phyloP scores from a whole-genome alignment of 257 asterid genomes.

The Nicotiana tomentosiformis region DNA sequence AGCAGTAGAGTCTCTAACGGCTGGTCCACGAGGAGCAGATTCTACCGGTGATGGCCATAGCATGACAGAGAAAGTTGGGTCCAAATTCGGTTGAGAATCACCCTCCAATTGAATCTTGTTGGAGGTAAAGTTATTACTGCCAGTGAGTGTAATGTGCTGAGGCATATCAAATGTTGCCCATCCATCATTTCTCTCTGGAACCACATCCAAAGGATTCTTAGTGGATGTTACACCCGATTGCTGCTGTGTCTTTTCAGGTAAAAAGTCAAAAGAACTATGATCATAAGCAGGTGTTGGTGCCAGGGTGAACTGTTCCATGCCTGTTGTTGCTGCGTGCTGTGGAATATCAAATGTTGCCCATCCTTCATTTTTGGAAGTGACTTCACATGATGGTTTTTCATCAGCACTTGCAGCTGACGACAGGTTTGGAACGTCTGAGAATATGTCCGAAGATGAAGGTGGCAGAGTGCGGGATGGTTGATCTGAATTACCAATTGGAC shows the following conservation, averaged over 20 bases:
- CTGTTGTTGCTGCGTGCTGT: slow-evolving; percentile 30
- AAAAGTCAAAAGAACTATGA: slow-evolving; percentile 25
- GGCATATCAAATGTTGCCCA: slow-evolving; percentile 17
- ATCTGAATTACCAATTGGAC: slow-evolving; percentile 31
- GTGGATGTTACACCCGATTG: slow-evolving; percentile 3
- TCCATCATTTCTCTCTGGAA: slow-evolving; percentile 13
- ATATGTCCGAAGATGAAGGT: slow-evolving; percentile 42
- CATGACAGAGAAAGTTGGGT: slow-evolving; percentile 27
- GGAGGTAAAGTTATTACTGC: slow-evolving; percentile 1
- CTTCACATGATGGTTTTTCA: slow-evolving; percentile 13
- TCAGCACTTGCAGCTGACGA: slow-evolving; percentile 27
- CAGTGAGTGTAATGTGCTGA: slow-evolving; percentile 1
- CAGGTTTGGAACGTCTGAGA: slow-evolving; percentile 35
- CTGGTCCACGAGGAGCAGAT: slow-evolving; percentile 12
- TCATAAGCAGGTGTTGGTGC: slow-evolving; percentile 35
- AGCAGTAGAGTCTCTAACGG: slow-evolving; percentile 10
- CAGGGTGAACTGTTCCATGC: slow-evolving; percentile 26
- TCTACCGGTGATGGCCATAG: slow-evolving; percentile 23
- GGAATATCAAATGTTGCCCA: slow-evolving; percentile 52
- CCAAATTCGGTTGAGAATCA: slow-evolving; percentile 12
- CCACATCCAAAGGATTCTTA: background rate
- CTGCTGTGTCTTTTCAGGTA: slow-evolving; percentile 11
- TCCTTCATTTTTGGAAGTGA: slow-evolving; percentile 33
- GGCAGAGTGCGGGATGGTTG: slow-evolving; percentile 32
- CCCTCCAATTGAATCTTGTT: background rate